phyloP scores from a whole-genome alignment of 495 filamentous ascomycete species.

The Amniculicola lignicola region DNA sequence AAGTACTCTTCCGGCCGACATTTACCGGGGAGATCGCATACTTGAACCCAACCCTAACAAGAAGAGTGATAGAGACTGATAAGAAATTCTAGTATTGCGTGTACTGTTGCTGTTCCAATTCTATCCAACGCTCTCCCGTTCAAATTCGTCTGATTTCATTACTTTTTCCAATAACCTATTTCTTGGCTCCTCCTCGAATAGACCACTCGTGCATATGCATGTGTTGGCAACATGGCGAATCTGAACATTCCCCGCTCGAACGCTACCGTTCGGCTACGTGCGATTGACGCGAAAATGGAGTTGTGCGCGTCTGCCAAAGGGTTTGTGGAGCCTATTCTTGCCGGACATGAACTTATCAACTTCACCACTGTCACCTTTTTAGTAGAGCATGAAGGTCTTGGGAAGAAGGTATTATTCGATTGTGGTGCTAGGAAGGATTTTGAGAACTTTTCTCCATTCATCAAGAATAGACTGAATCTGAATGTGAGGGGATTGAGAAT shows the following conservation, averaged over 20 bases:
- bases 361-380: slow-evolving; percentile 43
- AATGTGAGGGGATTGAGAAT: slow-evolving; percentile 31
- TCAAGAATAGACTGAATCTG: slow-evolving; percentile 26
- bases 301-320: slow-evolving; percentile 37
- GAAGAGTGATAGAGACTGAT: too few relatives aligned
- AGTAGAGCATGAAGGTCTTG: slow-evolving; percentile 29
- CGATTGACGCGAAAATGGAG: slow-evolving; percentile 42
- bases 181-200: too few relatives aligned
- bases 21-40: too few relatives aligned
- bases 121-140: too few relatives aligned
- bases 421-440: slow-evolving; percentile 56
- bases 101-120: too few relatives aligned
- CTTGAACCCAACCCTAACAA: too few relatives aligned
- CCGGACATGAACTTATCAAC: slow-evolving; percentile 41
- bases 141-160: too few relatives aligned
- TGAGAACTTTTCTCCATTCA: slow-evolving; percentile 43
- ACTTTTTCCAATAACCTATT: too few relatives aligned
- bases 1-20: too few relatives aligned
- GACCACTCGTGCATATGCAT: neutral
- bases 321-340: slow-evolving; percentile 41
- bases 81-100: too few relatives aligned
- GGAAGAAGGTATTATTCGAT: slow-evolving; percentile 55
- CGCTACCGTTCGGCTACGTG: slow-evolving; percentile 39
- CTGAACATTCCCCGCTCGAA: slow-evolving; percentile 17
- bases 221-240: slow-evolving; percentile 9